Percentiles rank a stretch among this genome's conserved stretches.
phyloP scores from a whole-genome alignment of 331 rosid genomes.

The Malus hybrid region DNA sequence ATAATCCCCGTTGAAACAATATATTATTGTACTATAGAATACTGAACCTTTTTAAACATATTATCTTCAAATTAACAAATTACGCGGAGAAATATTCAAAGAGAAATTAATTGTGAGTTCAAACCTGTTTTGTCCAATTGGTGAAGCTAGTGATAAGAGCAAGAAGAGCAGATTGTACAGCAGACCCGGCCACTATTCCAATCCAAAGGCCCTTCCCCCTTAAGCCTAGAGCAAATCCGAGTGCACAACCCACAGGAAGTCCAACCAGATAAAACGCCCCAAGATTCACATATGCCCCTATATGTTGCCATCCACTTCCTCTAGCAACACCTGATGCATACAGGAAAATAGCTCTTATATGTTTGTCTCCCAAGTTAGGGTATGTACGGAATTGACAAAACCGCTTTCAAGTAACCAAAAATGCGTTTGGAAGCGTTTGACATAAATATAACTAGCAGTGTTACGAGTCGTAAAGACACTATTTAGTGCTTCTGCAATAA shows the following conservation, averaged over 20 bases:
- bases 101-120: not conserved
- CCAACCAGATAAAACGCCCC: slow-evolving; percentile 41
- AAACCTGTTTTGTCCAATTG: slow-evolving; percentile 29
- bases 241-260: slow-evolving; percentile 14
- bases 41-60: no score
- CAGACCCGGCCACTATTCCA: slow-evolving; percentile 23
- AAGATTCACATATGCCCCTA: slow-evolving; percentile 39
- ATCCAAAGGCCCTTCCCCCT: slow-evolving; percentile 40
- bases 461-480: no score
- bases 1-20: no score
- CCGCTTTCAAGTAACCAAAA: not conserved
- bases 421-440: no score
- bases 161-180: slow-evolving; percentile 19
- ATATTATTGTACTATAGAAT: no score
- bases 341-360: not conserved
- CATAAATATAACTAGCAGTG: no score
- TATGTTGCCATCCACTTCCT: slow-evolving; percentile 42
- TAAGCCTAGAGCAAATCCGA: slow-evolving; percentile 20
- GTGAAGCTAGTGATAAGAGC: slow-evolving; percentile 12
- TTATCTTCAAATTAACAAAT: no score
- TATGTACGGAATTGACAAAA: not conserved
- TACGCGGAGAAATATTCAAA: not conserved
- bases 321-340: slow-evolving; percentile 25
- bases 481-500: no score
- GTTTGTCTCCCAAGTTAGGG: not conserved